Base-by-base conservation (phyloP, 2,329 filamentous ascomycete species). In the Coleophoma crateriformis region DNA sequence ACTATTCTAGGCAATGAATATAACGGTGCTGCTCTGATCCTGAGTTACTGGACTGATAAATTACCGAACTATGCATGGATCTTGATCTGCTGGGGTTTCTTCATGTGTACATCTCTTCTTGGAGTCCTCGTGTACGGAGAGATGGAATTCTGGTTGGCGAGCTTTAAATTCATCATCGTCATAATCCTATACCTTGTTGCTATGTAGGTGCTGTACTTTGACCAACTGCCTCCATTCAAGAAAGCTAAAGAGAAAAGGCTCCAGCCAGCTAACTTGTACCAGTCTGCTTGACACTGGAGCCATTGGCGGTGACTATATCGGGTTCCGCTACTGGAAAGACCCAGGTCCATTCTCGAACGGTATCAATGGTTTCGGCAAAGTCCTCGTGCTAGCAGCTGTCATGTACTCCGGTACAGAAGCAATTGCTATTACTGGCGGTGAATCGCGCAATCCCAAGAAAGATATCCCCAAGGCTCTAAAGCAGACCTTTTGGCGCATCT, bases 1-100 rank as follows among this genome's bases (percentile, higher is more conserved):
- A 77, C 89, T 34, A 81, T 90, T 0, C 68, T 95, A 34, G 89
- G 89, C 0, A 74, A 94, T 43, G 90, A 95, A 66, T 85, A 95
- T 50, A 88, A 94, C 54, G 87, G 88, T 3, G 89, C 88, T 1
- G 85, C 88, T 3, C 79, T 94, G 20, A 92, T 88, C 0, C 82
- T 95, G 46, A 75, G 81, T 32, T 95, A 87, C 62, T 95, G 90
- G 90, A 82, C 47, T 13, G 33, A 17, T 7, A 43, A 14, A 11
- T 14, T 48, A 14, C 47, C n/a, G 1, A 63, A 67, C 43, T 76
- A 69, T 57, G 72, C 61, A 3, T 75, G 71, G 71, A 70, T 74
- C 17, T 51, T 75, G 7, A 68, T 75, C 7, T 74, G 69, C 54
- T 75, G 69, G 69, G 64, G 65, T 4, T 57, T 73, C 8, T 75